Base-by-base conservation (phyloP, 805 yeast species). In the Teunomyces panamensis region DNA sequence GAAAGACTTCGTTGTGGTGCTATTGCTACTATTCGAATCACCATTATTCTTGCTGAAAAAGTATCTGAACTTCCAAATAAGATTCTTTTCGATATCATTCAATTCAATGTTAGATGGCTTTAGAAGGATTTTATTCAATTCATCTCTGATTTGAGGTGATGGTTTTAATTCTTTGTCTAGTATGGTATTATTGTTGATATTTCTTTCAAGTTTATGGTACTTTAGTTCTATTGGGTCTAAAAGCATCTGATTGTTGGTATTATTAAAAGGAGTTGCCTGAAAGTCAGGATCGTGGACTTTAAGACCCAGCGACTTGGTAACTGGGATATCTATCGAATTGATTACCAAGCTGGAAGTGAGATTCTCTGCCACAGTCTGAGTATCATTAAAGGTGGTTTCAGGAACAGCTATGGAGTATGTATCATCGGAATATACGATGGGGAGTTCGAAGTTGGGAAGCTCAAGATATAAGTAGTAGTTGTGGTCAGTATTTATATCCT, bases 61-160 rank as follows among this genome's bases (percentile, higher is more conserved):
- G 67, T 87, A 94, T 46, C 98, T 70, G 65, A 86, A 92, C 64
- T 87, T 88, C 97, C 98, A 92, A 8, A 92, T 77, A 58, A 89
- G 67, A 53, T 89, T 89, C 69, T 87, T 89, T 55, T 92, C 97
- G 59, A 85, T 83, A 44, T 87, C 91, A 5, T 85, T 78, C 42
- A 94, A 71, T 55, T 83, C 87, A 45, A 87, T 87, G 39, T 89
- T 92, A 3, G 96, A 90, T 2, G 97, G 91, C 58, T 84, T 88
- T 20, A 74, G 73, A 45, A 92, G 71, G 4, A 91, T 88, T 39
- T 71, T 74, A 48, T 80, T 75, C 46, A 92, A 74, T 54, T 87
- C 87, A 51, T 85, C 89, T 56, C 97, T 74, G 30, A 85, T 75
- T 57, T 83, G 86, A 3, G 96, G 85, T 14, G 92, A 86, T 1